Base-by-base conservation (phyloP, 2,329 filamentous ascomycete genomes). In the Didymella lethalis region DNA sequence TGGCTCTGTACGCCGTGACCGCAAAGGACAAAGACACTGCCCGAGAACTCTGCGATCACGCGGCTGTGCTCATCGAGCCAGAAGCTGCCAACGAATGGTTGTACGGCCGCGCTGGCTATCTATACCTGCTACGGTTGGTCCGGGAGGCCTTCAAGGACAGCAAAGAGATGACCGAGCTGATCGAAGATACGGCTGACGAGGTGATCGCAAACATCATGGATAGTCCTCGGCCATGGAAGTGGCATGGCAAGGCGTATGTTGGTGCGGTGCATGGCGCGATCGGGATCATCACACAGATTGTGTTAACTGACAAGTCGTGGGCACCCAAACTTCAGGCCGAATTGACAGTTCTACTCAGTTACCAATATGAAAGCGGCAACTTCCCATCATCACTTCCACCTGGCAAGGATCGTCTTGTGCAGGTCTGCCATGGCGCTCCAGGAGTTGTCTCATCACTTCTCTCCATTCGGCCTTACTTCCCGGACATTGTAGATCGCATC, bases 281-380 rank as follows among this genome's bases (percentile, higher is more conserved):
- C 26, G 88, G 89, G 4, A 90, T 90, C 71, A 82, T 92, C 55
- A 87, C 85, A n/a, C 89, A 92, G 73, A 78, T 91, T 14, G 82
- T 90, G 1, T 78, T 86, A 38, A 86, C 86, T 2, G 82, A 83
- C 54, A 83, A 86, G 0, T 75, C 78, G 5, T 81, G 84, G 62
- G 86, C 87, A 1, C 73, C 80, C 1, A 80, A 81, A 46, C 75
- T 91, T 3, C 81, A 85, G 61, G 76, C 76, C 3, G 80, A 84
- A 20, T 70, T 91, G 4, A 79, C 80, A 1, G 79, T 80, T 10
- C 70, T 91, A 11, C 78, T 92, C 3, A 82, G 82, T 34, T 79
- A 85, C 62, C 89, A 92, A 69, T 81, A 80, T 51, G 78, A 83
- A 4, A 84, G 83, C 59, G 88, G 88, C 4, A 90, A 90, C 69